Percentiles rank a stretch among this genome's conserved stretches.
Conservation (phyloP, 1,284 basidiomycete species). For the Cystobasidium slooffiae region DNA sequence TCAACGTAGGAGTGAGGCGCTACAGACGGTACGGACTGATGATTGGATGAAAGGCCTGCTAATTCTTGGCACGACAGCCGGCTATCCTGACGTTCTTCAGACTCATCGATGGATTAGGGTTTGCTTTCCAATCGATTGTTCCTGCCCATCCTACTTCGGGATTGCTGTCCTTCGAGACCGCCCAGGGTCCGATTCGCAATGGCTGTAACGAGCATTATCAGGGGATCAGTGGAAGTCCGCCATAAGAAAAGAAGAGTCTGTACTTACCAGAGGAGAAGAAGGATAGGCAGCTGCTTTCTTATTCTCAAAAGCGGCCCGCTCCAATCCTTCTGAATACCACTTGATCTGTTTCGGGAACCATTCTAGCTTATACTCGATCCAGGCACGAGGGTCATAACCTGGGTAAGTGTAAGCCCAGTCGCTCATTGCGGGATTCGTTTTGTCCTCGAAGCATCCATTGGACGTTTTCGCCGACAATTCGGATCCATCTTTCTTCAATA, state of each 20-base stretch:
- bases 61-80: slow-evolving; percentile 15
- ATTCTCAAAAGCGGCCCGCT: slow-evolving; percentile 11
- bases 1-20: too few species aligned
- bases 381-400: neutral
- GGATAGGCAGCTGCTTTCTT: slow-evolving; percentile 6
- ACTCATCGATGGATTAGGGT: slow-evolving; percentile 8
- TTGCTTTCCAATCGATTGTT: slow-evolving; percentile 1
- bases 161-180: slow-evolving; percentile 8
- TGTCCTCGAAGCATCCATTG: slow-evolving; percentile 11
- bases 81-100: slow-evolving; percentile 18
- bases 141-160: slow-evolving; percentile 15
- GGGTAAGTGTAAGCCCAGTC: slow-evolving; percentile 14
- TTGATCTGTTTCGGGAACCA: slow-evolving; percentile 13
- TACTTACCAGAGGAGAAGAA: slow-evolving; percentile 3
- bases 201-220: slow-evolving; percentile 2
- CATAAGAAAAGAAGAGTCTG: neutral
- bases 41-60: too few species aligned
- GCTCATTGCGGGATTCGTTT: neutral
- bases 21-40: too few species aligned
- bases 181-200: slow-evolving; percentile 2
- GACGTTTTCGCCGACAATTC: neutral
- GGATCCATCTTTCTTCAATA: slow-evolving; percentile 4
- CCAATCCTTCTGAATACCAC: neutral
- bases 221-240: neutral
- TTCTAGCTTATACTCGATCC: slow-evolving; percentile 15